phyloP scores from a whole-genome alignment of 1,139 yeast genomes.

The Candida smagusa region DNA sequence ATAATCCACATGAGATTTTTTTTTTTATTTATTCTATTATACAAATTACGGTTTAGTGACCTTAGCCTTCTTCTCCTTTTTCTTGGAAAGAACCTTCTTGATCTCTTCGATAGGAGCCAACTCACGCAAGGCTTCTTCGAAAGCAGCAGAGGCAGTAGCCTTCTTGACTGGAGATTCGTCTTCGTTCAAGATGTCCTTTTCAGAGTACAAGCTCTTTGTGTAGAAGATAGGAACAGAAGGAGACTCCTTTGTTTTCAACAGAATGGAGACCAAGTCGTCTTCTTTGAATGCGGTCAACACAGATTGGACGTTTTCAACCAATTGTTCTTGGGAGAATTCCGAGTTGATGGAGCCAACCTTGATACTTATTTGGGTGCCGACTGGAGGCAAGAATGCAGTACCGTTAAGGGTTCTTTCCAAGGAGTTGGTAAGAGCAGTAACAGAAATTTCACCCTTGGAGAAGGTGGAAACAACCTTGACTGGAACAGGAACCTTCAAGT shows the following conservation, averaged over 20 bases:
- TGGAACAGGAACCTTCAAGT: constrained; percentile 69
- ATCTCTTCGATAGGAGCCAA: constrained; percentile 72
- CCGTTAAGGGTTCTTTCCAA: constrained; percentile 57
- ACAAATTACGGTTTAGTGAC: constrained; percentile 4
- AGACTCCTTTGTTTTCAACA: constrained; percentile 66
- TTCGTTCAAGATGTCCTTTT: constrained; percentile 25
- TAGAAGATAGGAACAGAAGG: constrained; percentile 85
- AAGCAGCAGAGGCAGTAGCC: constrained; percentile 41
- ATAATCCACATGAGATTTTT: constrained; percentile 12
- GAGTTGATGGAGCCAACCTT: constrained; percentile 62
- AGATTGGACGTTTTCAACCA: constrained; percentile 55
- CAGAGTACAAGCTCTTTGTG: constrained; percentile 54
- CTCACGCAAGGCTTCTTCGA: constrained; percentile 78
- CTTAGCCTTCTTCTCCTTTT: constrained; percentile 3
- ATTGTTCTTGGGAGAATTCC: constrained; percentile 22
- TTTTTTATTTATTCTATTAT: constrained; percentile 1
- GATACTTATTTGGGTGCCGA: constrained; percentile 66
- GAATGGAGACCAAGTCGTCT: constrained; percentile 51
- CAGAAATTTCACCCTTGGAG: constrained; percentile 44
- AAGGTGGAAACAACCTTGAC: constrained; percentile 47
- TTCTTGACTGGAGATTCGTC: constrained; percentile 23
- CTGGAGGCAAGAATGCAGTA: constrained; percentile 66
- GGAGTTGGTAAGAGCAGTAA: constrained; percentile 55
- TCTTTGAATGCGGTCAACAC: constrained; percentile 50
- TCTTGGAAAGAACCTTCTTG: constrained; percentile 30